Conservation (phyloP, 23 red algal species). For the Chondrus crispus region DNA sequence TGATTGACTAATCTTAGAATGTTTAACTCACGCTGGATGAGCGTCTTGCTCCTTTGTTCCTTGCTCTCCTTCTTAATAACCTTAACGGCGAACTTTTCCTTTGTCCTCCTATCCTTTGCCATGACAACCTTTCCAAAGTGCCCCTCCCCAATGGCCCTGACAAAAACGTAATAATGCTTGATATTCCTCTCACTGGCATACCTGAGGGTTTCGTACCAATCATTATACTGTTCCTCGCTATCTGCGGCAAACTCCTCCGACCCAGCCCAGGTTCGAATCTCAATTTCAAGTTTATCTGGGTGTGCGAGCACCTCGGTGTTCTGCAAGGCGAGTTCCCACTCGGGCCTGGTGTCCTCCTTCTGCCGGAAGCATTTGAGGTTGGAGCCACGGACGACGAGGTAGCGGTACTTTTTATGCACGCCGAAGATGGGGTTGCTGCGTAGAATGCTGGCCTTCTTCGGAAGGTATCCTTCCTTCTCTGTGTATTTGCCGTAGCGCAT, state of each 20-base stretch:
- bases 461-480: slow-evolving; percentile 38
- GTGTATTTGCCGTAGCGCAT: slow-evolving; percentile 50
- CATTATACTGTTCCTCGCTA: slow-evolving; percentile 31
- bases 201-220: slow-evolving; percentile 48
- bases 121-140: slow-evolving; percentile 81
- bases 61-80: slow-evolving; percentile 65
- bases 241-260: slow-evolving; percentile 59
- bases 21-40: slow-evolving; percentile 77
- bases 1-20: slow-evolving; percentile 79
- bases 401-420: slow-evolving; percentile 54
- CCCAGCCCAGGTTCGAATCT: slow-evolving; percentile 34
- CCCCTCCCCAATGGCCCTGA: slow-evolving; percentile 68
- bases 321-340: slow-evolving; percentile 64
- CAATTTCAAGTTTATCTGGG: slow-evolving; percentile 16
- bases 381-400: slow-evolving; percentile 48
- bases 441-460: slow-evolving; percentile 70
- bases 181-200: slow-evolving; percentile 66
- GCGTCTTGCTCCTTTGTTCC: slow-evolving; percentile 48
- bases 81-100: slow-evolving; percentile 83
- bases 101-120: slow-evolving; percentile 70
- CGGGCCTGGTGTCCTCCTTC: slow-evolving; percentile 32
- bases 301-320: slow-evolving; percentile 43
- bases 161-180: slow-evolving; percentile 81
- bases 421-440: slow-evolving; percentile 39
- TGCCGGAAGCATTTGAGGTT: slow-evolving; percentile 46